These are phyloP conservation scores for Coemansia sp. DNA, from an alignment of 192 early-diverging fungal species.

Conservation along the genomic window DNA sequence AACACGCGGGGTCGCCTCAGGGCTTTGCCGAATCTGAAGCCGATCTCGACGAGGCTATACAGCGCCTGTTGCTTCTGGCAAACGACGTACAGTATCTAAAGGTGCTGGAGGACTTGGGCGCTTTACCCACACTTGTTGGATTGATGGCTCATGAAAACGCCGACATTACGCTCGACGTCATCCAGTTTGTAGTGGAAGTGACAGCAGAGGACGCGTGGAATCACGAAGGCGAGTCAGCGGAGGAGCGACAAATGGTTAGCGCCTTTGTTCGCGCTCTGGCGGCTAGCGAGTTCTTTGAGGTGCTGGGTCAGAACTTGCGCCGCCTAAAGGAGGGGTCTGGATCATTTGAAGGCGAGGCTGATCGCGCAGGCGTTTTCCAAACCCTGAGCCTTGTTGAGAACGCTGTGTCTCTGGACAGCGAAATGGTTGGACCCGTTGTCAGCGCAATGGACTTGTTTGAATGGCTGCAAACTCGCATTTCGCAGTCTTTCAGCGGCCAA, in stretches of 20 bases:
- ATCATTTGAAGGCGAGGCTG: constrained; percentile 56
- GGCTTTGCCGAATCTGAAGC: constrained; percentile 93
- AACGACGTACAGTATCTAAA: constrained; percentile 73
- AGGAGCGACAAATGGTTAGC: constrained; percentile 55
- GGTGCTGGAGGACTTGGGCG: constrained; percentile 65
- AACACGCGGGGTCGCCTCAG: constrained; percentile 56
- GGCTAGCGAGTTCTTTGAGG: constrained; percentile 62
- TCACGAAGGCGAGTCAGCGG: constrained; percentile 56
- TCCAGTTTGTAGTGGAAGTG: constrained; percentile 85
- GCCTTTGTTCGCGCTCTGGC: constrained; percentile 66
- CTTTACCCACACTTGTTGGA: constrained; percentile 60
- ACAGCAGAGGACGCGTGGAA: constrained; percentile 84
- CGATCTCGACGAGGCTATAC: constrained; percentile 88
- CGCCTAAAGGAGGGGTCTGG: constrained; percentile 68
- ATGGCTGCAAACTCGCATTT: constrained; percentile 71
- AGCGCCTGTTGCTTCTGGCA: constrained; percentile 67
- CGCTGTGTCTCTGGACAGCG: constrained; percentile 68
- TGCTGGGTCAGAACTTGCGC: constrained; percentile 75
- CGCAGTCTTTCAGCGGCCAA: constrained; percentile 18
- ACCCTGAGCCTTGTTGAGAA: constrained; percentile 84
- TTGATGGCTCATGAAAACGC: constrained; percentile 90
- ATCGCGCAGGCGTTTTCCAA: constrained; percentile 82
- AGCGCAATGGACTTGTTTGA: constrained; percentile 60
- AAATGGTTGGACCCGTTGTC: constrained; percentile 62
- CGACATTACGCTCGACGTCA: constrained; percentile 80